Percentiles rank a stretch among this genome's conserved stretches.
These are phyloP conservation scores for Furcasterigmium sp. DNA, from an alignment of 2,329 filamentous ascomycete species.

Conservation along the genomic window DNA sequence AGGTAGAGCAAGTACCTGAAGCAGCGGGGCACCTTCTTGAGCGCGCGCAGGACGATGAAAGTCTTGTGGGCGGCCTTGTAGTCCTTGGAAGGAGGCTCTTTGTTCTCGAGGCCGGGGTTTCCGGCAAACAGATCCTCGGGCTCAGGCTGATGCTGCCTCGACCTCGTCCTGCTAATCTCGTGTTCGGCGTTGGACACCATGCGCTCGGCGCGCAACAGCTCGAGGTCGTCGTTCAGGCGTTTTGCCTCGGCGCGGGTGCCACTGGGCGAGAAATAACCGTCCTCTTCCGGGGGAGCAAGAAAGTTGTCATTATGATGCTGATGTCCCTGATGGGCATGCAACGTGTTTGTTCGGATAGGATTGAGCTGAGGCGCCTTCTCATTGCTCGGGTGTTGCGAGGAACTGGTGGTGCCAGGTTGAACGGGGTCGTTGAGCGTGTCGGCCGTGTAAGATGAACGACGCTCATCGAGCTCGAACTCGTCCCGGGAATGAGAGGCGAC, in stretches of 20 bases:
- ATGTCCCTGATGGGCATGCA: no score
- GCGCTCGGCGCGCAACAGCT: slow-evolving; percentile 41
- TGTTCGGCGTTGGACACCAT: slow-evolving; percentile 38
- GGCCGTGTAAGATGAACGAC: slow-evolving; percentile 9
- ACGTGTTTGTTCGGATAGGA: no score
- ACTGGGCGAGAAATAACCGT: slow-evolving; percentile 3
- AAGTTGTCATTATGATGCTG: slow-evolving; percentile 1
- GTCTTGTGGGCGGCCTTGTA: slow-evolving; percentile 19
- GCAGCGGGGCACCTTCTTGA: slow-evolving; percentile 45
- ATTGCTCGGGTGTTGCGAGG: slow-evolving; percentile 1
- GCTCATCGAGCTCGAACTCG: slow-evolving; percentile 11
- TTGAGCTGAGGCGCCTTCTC: slow-evolving; percentile 2
- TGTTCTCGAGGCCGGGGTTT: slow-evolving; percentile 9
- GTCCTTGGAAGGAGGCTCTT: slow-evolving; percentile 9
- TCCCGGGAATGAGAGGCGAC: background rate
- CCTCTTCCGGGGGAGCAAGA: slow-evolving; percentile 1
- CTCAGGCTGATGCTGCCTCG: slow-evolving; percentile 25
- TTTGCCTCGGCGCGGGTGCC: slow-evolving; percentile 21
- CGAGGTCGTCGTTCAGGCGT: slow-evolving; percentile 42
- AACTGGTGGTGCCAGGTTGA: slow-evolving; percentile 8
- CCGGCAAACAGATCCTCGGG: slow-evolving; percentile 43
- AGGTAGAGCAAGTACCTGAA: slow-evolving; percentile 44
- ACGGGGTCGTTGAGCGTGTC: slow-evolving; percentile 9
- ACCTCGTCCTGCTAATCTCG: slow-evolving; percentile 21
- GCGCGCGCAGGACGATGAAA: slow-evolving; percentile 31